Percentiles rank a stretch among this genome's conserved stretches.
These are phyloP conservation scores for Aspergillus nanangensis DNA, from an alignment of 495 filamentous ascomycete species.

Conservation along the genomic window DNA sequence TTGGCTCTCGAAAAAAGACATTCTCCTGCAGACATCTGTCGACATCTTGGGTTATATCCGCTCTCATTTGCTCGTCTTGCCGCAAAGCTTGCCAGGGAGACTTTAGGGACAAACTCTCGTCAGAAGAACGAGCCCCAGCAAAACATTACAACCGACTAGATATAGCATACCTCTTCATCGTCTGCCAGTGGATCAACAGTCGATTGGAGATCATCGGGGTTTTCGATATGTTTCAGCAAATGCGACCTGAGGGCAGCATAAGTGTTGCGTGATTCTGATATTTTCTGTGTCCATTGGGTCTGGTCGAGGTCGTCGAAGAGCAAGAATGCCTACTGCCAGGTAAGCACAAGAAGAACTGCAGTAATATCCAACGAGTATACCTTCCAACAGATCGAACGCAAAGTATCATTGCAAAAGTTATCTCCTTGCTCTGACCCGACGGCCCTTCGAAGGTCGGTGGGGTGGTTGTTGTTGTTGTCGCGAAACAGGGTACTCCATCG, in stretches of 20 bases:
- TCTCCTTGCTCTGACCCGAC: conserved; percentile 52
- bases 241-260: conserved; percentile 70
- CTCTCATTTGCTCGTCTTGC: conserved; percentile 75
- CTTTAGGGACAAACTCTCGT: conserved; percentile 47
- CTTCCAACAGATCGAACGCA: conserved; percentile 94
- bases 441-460: conserved; percentile 61
- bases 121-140: conserved; percentile 27
- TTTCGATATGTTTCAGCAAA: conserved; percentile 73
- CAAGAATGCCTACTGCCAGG: conserved; percentile 61
- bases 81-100: conserved; percentile 87
- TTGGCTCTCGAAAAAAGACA: conserved; percentile 75
- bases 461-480: conserved; percentile 50
- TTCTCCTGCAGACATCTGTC: conserved; percentile 91
- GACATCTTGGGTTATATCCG: conserved; percentile 94
- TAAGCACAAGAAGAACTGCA: conserved; percentile 10
- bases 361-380: conserved; percentile 33
- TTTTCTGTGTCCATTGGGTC: conserved; percentile 61
- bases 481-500: conserved; percentile 66
- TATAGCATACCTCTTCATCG: conserved; percentile 64
- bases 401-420: conserved; percentile 63
- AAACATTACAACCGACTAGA: neutral
- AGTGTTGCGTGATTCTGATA: conserved; percentile 64
- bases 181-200: conserved; percentile 82
- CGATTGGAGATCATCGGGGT: conserved; percentile 73
- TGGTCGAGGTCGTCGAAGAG: conserved; percentile 67